Evolutionary conservation across 306 rosid species (phyloP).

Genomic region (Cyclanthera cordifolia): DNA sequence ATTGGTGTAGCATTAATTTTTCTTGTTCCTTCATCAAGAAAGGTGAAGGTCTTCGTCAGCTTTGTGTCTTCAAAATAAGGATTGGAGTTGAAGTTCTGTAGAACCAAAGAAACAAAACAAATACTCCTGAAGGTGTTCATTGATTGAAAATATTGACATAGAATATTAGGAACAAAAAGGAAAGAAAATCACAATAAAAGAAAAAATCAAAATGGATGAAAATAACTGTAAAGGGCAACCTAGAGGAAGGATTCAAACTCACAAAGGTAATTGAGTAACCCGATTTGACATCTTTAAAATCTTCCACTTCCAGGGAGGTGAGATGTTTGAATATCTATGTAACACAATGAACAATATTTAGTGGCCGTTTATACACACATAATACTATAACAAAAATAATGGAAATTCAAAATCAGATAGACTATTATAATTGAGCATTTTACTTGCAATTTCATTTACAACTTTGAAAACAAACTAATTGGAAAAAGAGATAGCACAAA

Average conservation of each 20-base stretch:
- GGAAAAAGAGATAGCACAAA: slow-evolving; percentile 3
- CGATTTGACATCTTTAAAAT: slow-evolving; percentile 71
- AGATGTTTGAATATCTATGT: slow-evolving; percentile 74
- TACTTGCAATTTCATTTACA: neutral
- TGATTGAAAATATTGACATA: neutral
- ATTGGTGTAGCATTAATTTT: slow-evolving; percentile 72
- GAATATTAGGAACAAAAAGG: neutral
- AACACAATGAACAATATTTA: neutral
- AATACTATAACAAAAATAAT: neutral
- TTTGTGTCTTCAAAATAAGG: slow-evolving; percentile 80
- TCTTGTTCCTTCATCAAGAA: slow-evolving; percentile 79
- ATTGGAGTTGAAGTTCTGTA: slow-evolving; percentile 69
- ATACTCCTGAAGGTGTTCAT: neutral
- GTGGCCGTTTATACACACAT: neutral
- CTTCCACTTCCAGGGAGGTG: slow-evolving; percentile 79
- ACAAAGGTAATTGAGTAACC: slow-evolving; percentile 75
- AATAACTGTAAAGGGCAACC: slow-evolving; percentile 6
- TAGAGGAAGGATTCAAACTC: slow-evolving; percentile 25
- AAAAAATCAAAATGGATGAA: neutral
- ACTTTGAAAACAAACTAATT: neutral
- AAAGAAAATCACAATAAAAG: neutral
- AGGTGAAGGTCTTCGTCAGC: slow-evolving; percentile 69
- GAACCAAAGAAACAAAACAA: slow-evolving; percentile 11
- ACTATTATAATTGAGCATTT: neutral
- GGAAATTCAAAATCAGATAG: neutral